Evolutionary conservation across 352 stramenopile genomes (phyloP).

Genomic region (Pythium scleroteichum): DNA sequence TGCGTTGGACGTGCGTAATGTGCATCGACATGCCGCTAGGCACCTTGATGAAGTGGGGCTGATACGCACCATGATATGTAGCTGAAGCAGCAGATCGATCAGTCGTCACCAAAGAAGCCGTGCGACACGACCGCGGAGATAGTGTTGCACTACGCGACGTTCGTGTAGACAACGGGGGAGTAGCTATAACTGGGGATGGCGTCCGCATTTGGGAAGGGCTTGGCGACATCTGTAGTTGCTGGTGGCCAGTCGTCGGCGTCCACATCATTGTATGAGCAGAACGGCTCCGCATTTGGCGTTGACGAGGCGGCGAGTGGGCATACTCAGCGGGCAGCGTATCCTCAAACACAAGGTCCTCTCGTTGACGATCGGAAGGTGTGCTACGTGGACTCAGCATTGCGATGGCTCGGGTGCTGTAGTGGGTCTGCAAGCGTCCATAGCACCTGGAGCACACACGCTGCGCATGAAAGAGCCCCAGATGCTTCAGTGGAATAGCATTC

Average conservation of each 20-base stretch:
- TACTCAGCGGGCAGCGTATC: slow-evolving; percentile 13
- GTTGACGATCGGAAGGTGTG: not conserved
- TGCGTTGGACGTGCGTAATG: slow-evolving; percentile 17
- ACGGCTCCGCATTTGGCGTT: slow-evolving; percentile 13
- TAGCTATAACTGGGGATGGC: slow-evolving; percentile 8
- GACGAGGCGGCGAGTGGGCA: slow-evolving; percentile 2
- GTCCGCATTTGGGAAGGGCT: slow-evolving; percentile 1
- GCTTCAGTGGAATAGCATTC: slow-evolving; percentile 58
- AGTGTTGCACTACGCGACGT: slow-evolving; percentile 17
- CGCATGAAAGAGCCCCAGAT: slow-evolving; percentile 51
- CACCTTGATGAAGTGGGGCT: slow-evolving; percentile 25
- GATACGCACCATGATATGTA: not conserved
- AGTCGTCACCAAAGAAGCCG: slow-evolving; percentile 17
- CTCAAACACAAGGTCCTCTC: slow-evolving; percentile 5
- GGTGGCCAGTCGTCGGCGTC: not conserved
- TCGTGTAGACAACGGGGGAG: not conserved
- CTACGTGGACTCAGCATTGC: slow-evolving; percentile 21
- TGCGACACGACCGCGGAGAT: slow-evolving; percentile 13
- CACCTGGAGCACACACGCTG: slow-evolving; percentile 70
- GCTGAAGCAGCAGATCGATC: slow-evolving; percentile 1
- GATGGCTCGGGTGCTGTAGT: slow-evolving; percentile 40
- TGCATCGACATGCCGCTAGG: slow-evolving; percentile 29
- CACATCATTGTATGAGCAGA: slow-evolving; percentile 16
- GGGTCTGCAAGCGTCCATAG: slow-evolving; percentile 57
- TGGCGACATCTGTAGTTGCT: slow-evolving; percentile 20